These are phyloP conservation scores for Fraxinus albicans DNA, from an alignment of 305 asterid genomes.

Conservation along the genomic window DNA sequence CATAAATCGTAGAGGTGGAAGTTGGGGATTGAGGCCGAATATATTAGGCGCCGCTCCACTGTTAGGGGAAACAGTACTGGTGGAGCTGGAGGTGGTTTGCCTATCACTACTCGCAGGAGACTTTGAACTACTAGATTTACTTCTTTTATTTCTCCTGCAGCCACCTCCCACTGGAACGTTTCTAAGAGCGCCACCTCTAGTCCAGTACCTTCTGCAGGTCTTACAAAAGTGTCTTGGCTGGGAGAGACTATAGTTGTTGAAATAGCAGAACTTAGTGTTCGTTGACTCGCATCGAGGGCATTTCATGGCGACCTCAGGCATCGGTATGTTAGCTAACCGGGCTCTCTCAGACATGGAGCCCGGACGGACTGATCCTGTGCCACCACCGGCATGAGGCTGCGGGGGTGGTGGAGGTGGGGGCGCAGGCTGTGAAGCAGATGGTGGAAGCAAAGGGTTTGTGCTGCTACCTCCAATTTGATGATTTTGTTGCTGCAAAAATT, in stretches of 20 bases:
- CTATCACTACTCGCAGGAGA: slow-evolving; percentile 54
- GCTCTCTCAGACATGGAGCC: slow-evolving; percentile 93
- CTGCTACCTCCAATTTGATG: slow-evolving; percentile 57
- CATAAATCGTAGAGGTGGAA: slow-evolving; percentile 59
- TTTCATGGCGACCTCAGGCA: slow-evolving; percentile 72
- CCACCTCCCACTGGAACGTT: slow-evolving; percentile 93
- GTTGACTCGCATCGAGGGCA: slow-evolving; percentile 93
- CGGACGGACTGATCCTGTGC: slow-evolving; percentile 61
- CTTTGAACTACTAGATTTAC: slow-evolving; percentile 57
- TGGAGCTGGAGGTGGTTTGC: slow-evolving; percentile 47
- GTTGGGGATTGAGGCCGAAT: slow-evolving; percentile 41
- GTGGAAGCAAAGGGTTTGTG: slow-evolving; percentile 42
- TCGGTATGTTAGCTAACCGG: slow-evolving; percentile 74
- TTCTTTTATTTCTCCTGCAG: slow-evolving; percentile 75
- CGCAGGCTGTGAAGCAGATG: slow-evolving; percentile 26
- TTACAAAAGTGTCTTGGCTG: slow-evolving; percentile 96
- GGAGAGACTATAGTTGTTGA: slow-evolving; percentile 79
- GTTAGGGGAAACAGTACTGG: slow-evolving; percentile 41
- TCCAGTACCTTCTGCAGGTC: slow-evolving; percentile 87
- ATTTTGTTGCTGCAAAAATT: slow-evolving; percentile 53
- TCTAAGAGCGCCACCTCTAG: slow-evolving; percentile 81
- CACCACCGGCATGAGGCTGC: slow-evolving; percentile 43
- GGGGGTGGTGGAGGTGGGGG: slow-evolving; percentile 38
- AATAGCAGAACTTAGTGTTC: slow-evolving; percentile 82
- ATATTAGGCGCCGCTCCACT: slow-evolving; percentile 24